Evolutionary conservation across 2,329 filamentous ascomycete species (phyloP).

Genomic region (Diplodia corticola): DNA sequence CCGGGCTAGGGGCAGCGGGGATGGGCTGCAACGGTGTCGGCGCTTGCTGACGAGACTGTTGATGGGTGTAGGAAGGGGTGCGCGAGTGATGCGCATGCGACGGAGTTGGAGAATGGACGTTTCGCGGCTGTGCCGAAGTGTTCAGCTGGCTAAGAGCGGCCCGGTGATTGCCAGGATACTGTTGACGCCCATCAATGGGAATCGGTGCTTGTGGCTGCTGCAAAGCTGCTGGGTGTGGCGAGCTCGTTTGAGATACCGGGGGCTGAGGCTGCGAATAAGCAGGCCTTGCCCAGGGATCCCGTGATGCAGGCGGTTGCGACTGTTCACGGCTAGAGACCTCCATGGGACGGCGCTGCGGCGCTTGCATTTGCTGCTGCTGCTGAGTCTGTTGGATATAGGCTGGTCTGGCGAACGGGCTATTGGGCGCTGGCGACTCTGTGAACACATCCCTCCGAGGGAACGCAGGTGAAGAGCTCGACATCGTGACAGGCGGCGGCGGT

Average conservation of each 20-base stretch:
- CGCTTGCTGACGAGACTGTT: constrained; percentile 17
- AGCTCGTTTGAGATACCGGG: constrained; percentile 9
- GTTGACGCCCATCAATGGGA: constrained; percentile 1
- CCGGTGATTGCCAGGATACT: constrained; percentile 4
- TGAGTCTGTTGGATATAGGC: not conserved
- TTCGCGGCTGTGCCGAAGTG: constrained; percentile 10
- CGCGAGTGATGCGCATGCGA: constrained; percentile 19
- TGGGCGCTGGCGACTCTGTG: constrained; percentile 3
- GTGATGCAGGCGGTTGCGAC: constrained; percentile 17
- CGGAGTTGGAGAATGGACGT: constrained; percentile 18
- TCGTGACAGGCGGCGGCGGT: not conserved
- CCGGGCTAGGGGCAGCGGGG: constrained; percentile 5
- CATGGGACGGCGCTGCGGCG: constrained; percentile 7
- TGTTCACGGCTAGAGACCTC: constrained; percentile 8
- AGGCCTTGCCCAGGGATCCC: constrained; percentile 7
- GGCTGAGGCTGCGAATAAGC: constrained; percentile 14
- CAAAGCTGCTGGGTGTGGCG: constrained; percentile 9
- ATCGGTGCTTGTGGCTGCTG: constrained; percentile 2
- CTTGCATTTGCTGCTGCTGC: constrained; percentile 17
- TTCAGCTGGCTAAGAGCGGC: constrained; percentile 21
- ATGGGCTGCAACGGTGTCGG: constrained; percentile 16
- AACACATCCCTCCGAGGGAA: constrained; percentile 11
- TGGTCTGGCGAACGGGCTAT: constrained; percentile 14
- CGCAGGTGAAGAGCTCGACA: constrained; percentile 17
- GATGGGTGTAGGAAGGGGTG: constrained; percentile 20